Evolutionary conservation across 768 basidiomycete species (phyloP).

Genomic region (Tulasnella sp.): DNA sequence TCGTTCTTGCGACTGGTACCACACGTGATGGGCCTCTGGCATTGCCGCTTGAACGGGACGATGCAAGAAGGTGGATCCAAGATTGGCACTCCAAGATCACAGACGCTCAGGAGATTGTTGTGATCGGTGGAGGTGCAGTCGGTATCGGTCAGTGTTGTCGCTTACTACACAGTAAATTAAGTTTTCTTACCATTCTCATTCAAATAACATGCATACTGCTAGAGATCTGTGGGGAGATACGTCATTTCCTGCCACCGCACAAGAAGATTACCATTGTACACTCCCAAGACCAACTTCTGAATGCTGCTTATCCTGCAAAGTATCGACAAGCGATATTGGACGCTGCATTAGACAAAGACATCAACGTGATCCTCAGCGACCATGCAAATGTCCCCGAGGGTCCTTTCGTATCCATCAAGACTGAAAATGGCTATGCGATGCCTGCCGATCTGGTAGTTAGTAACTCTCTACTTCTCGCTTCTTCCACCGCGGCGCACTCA

Average conservation of each 20-base stretch:
- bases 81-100: conserved; percentile 17
- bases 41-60: conserved; percentile 10
- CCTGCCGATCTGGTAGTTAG: conserved; percentile 22
- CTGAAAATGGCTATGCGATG: conserved; percentile 20
- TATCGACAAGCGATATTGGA: conserved; percentile 17
- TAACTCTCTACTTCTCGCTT: background rate
- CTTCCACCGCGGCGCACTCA: background rate
- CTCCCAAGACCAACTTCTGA: conserved; percentile 14
- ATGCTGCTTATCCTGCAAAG: conserved; percentile 21
- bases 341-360: conserved; percentile 11
- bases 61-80: conserved; percentile 1
- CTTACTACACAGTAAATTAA: too few relatives aligned
- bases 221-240: conserved; percentile 21
- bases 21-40: conserved; percentile 16
- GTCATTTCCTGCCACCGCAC: conserved; percentile 16
- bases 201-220: too few relatives aligned
- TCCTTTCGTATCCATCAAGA: conserved; percentile 16
- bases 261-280: conserved; percentile 21
- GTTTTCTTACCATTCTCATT: too few relatives aligned
- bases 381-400: conserved; percentile 2
- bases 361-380: conserved; percentile 19
- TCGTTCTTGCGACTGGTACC: conserved; percentile 21
- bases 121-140: conserved; percentile 22
- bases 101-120: conserved; percentile 16
- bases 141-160: conserved; percentile 21